A percentile compares a stretch with the other conserved stretches of the same genome.
These are phyloP conservation scores for Citrus trifoliata DNA, from an alignment of 345 rosid genomes.

Conservation along the genomic window DNA sequence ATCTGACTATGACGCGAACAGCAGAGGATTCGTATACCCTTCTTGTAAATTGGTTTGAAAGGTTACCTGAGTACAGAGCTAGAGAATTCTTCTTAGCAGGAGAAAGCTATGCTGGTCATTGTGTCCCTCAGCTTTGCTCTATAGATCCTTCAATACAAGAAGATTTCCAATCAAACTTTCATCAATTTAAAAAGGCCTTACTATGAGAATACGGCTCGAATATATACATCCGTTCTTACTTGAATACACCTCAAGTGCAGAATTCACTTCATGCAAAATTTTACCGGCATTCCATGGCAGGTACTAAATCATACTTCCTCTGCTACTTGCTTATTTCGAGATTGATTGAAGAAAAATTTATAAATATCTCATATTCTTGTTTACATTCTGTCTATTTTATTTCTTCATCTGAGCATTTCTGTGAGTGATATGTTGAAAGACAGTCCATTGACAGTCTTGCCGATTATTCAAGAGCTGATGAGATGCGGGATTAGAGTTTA, in stretches of 20 bases:
- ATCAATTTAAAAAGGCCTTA: neutral
- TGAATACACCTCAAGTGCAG: neutral
- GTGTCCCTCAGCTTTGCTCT: conserved; percentile 39
- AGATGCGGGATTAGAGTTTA: conserved; percentile 3
- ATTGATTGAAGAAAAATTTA: neutral
- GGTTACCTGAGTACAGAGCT: conserved; percentile 33
- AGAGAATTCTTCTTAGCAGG: conserved; percentile 36
- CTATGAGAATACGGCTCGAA: neutral
- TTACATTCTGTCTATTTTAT: neutral
- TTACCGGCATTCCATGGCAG: conserved; percentile 13
- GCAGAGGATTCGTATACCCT: conserved; percentile 22
- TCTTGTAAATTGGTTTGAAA: conserved; percentile 38
- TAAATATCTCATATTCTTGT: neutral
- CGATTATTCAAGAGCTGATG: conserved; percentile 19
- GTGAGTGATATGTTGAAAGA: too few relatives aligned
- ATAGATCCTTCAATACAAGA: neutral
- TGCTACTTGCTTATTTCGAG: neutral
- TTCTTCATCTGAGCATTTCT: neutral
- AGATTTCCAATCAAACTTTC: neutral
- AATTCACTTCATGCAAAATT: conserved; percentile 13
- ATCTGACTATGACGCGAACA: conserved; percentile 25
- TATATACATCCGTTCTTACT: neutral
- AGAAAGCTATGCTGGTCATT: conserved; percentile 46
- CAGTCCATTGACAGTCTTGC: neutral
- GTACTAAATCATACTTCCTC: neutral